Conservation (phyloP, 2,329 filamentous ascomycete genomes). For the Fusarium vanettenii region DNA sequence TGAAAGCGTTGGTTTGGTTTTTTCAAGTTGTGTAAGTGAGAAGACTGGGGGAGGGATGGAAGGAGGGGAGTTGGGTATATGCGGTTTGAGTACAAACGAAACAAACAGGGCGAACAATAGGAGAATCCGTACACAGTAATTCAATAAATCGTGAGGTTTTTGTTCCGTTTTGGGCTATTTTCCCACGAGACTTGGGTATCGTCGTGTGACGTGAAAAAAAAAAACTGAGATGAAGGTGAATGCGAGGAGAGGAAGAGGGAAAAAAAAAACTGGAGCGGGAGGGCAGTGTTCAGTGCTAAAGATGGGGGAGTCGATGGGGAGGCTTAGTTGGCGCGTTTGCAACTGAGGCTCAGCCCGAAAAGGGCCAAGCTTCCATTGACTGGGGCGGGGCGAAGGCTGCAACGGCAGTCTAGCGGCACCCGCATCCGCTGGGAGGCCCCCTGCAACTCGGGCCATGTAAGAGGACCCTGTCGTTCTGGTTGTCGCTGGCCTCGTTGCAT, state of each 20-base stretch:
- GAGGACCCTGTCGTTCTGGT: not conserved
- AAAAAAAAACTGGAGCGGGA: conserved; percentile 36
- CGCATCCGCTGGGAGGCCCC: conserved; percentile 4
- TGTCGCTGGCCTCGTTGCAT: not conserved
- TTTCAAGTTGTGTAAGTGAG: conserved; percentile 29
- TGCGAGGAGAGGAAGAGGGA: conserved; percentile 2
- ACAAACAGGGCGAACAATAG: conserved; percentile 1
- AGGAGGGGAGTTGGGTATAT: not conserved
- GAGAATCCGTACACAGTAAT: conserved; percentile 17
- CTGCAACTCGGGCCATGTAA: conserved; percentile 20
- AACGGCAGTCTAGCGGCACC: conserved; percentile 3
- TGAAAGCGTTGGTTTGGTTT: not conserved
- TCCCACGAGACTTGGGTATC: not conserved
- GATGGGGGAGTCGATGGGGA: conserved; percentile 3
- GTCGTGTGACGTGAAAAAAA: conserved; percentile 13
- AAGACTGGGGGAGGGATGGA: conserved; percentile 4
- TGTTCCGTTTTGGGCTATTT: not conserved
- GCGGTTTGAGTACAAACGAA: conserved; percentile 8
- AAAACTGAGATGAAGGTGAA: conserved; percentile 2
- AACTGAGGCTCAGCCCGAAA: conserved; percentile 7
- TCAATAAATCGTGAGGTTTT: not conserved
- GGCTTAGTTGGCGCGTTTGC: conserved; percentile 18
- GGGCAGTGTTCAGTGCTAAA: conserved; percentile 23
- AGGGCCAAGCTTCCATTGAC: not conserved
- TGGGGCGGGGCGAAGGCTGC: not conserved